Percentiles rank a stretch among this genome's conserved stretches.
phyloP scores from a whole-genome alignment of 2,329 filamentous ascomycete genomes.

The Xylariaceae sp. region DNA sequence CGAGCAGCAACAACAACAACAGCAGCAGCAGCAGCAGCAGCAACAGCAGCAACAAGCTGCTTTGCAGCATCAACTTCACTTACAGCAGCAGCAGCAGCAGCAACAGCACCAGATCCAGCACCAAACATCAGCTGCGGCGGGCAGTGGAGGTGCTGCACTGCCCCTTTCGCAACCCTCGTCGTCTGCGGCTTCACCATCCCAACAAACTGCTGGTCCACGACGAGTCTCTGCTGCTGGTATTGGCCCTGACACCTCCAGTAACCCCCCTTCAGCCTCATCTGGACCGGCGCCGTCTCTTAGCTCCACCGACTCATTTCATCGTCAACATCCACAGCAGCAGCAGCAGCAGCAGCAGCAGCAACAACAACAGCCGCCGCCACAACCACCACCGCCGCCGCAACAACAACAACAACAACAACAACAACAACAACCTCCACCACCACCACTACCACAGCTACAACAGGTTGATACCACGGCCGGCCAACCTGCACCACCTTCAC shows the following conservation, averaged over 20 bases:
- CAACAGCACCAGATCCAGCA: constrained; percentile 31
- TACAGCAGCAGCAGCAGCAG: constrained; percentile 32
- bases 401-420: constrained; percentile 41
- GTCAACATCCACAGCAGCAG: constrained; percentile 37
- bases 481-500: constrained; percentile 34
- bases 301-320: constrained; percentile 55
- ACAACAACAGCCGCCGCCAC: constrained; percentile 34
- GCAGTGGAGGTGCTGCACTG: constrained; percentile 38
- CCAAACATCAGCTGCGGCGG: constrained; percentile 32
- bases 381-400: constrained; percentile 34
- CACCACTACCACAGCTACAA: constrained; percentile 28
- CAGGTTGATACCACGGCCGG: constrained; percentile 23
- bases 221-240: constrained; percentile 36
- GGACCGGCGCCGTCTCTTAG: constrained; percentile 46
- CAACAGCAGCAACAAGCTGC: constrained; percentile 43
- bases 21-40: constrained; percentile 29
- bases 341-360: constrained; percentile 25
- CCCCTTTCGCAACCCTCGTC: constrained; percentile 33
- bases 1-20: constrained; percentile 49
- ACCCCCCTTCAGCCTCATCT: constrained; percentile 55
- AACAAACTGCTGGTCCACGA: constrained; percentile 30
- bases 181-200: constrained; percentile 31
- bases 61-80: constrained; percentile 37
- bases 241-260: constrained; percentile 32
- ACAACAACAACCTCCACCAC: constrained; percentile 11